Conservation (phyloP, 805 yeast species). For the Saccharomycopsis oosterbeekiorum region DNA sequence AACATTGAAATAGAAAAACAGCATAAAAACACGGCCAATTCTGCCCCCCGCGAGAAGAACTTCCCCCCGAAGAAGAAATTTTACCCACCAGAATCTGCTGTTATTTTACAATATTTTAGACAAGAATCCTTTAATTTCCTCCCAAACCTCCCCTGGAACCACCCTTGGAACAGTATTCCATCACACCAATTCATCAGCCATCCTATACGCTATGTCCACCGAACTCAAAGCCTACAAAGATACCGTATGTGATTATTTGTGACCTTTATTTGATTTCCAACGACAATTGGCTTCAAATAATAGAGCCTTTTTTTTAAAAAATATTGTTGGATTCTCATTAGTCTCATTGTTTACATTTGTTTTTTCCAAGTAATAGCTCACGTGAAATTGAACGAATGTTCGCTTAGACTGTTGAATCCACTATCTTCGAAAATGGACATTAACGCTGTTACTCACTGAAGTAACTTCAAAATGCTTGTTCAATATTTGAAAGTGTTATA, state of each 20-base stretch:
- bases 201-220: constrained; percentile 16
- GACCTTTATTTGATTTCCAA: background rate
- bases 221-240: constrained; percentile 30
- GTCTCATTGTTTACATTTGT: background rate
- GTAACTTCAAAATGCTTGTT: too few relatives aligned
- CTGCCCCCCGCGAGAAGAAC: background rate
- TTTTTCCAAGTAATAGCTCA: too few relatives aligned
- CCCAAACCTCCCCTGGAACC: background rate
- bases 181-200: background rate
- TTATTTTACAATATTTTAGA: background rate
- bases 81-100: background rate
- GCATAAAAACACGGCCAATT: background rate
- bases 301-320: background rate
- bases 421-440: too few relatives aligned
- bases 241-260: constrained; percentile 25
- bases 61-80: constrained; percentile 1
- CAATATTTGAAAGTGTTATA: too few relatives aligned
- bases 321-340: background rate
- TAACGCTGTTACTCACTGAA: too few relatives aligned
- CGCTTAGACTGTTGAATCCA: background rate
- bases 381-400: background rate
- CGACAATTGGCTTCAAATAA: background rate
- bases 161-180: background rate
- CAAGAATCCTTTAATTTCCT: background rate
- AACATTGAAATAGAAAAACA: background rate